A percentile compares a stretch with the other conserved stretches of the same genome.
phyloP scores from a whole-genome alignment of 768 basidiomycete genomes.

The Harrya chromipes region DNA sequence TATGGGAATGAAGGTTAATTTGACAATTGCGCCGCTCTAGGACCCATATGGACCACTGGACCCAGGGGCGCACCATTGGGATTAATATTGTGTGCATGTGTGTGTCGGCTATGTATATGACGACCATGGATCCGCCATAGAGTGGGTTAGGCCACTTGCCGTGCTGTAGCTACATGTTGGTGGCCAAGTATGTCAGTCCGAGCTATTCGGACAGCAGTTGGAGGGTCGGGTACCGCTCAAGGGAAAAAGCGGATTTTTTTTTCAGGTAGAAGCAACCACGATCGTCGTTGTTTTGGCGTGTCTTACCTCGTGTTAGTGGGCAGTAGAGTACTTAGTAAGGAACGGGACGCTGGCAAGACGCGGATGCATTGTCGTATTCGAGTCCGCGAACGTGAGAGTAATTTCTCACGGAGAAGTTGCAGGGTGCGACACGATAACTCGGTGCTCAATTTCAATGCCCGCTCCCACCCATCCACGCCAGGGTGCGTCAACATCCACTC shows the following conservation, averaged over 20 bases:
- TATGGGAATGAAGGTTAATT: slow-evolving; percentile 25
- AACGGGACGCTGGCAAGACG: slow-evolving; percentile 28
- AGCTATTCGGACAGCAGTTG: no score
- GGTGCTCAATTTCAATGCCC: slow-evolving; percentile 40
- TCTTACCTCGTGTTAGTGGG: slow-evolving; percentile 15
- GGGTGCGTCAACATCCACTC: slow-evolving; percentile 16
- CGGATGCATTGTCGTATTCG: slow-evolving; percentile 32
- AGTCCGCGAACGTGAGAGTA: slow-evolving; percentile 32
- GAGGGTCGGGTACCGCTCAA: no score
- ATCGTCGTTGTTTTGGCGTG: no score
- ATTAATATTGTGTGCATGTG: neutral
- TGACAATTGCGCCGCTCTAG: slow-evolving; percentile 15
- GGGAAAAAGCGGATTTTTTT: no score
- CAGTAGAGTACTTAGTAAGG: slow-evolving; percentile 11
- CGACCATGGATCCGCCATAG: neutral
- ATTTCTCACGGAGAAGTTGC: slow-evolving; percentile 32
- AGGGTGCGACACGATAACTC: slow-evolving; percentile 37
- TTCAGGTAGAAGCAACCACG: no score
- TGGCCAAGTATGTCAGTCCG: neutral
- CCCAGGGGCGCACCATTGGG: neutral
- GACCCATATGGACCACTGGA: neutral
- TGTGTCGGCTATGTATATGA: no score
- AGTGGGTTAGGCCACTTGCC: neutral
- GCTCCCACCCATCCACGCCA: slow-evolving; percentile 38
- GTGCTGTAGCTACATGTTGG: neutral